A percentile compares a stretch with the other conserved stretches of the same genome.
Conservation (phyloP, 108 stramenopile species). For the Poteriospumella lacustris region DNA sequence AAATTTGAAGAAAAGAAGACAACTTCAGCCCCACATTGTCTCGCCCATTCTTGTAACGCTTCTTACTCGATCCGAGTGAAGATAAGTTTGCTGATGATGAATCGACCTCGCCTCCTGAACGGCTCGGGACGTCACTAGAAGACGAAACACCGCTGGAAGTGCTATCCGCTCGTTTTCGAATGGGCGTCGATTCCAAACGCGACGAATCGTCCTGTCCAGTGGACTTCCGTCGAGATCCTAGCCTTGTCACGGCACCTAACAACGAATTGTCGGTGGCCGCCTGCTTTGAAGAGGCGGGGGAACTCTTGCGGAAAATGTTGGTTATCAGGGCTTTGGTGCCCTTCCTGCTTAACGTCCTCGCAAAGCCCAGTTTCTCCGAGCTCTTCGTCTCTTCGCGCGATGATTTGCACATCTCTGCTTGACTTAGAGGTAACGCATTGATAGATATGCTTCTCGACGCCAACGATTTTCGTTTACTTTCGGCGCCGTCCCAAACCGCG, state of each 20-base stretch:
- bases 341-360: background rate
- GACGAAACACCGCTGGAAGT: no score
- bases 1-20: background rate
- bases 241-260: no score
- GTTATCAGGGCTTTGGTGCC: background rate
- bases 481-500: background rate
- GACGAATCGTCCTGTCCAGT: no score
- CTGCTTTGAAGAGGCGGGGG: background rate
- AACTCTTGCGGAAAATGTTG: no score
- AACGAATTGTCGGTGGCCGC: background rate
- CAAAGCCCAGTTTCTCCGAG: background rate
- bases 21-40: background rate
- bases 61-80: background rate
- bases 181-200: no score
- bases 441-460: background rate
- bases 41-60: background rate
- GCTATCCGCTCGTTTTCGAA: no score
- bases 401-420: background rate
- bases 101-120: background rate
- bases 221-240: no score
- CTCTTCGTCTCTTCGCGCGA: background rate
- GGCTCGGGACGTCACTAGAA: background rate
- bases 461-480: background rate
- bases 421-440: background rate
- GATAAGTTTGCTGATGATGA: background rate